Evolutionary conservation across 495 filamentous ascomycete species (phyloP).

Genomic region (Wilcoxina mikolae): DNA sequence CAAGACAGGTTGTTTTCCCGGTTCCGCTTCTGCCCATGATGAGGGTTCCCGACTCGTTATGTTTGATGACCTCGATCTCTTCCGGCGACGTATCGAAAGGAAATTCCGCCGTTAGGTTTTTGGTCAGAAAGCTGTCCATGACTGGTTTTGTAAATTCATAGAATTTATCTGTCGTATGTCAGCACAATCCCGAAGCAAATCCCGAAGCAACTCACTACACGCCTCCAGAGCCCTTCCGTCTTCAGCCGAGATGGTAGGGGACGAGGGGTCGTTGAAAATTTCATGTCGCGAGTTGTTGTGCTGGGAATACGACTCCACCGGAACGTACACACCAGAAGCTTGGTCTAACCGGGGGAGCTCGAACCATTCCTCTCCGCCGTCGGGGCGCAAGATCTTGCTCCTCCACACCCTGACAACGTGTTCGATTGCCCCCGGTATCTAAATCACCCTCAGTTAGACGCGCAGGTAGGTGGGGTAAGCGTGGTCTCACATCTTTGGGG

Average conservation of each 20-base stretch:
- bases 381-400: neutral
- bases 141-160: slow-evolving; percentile 32
- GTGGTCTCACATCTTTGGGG: neutral
- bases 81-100: slow-evolving; percentile 32
- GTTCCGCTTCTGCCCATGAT: slow-evolving; percentile 36
- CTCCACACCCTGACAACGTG: neutral
- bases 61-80: slow-evolving; percentile 30
- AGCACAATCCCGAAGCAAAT: neutral
- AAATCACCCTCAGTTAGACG: neutral
- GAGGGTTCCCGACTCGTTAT: slow-evolving; percentile 28
- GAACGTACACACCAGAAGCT: neutral
- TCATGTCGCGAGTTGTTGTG: neutral
- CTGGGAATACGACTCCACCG: neutral
- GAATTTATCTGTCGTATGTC: slow-evolving; percentile 28
- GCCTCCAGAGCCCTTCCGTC: neutral
- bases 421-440: neutral
- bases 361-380: neutral
- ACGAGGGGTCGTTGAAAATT: neutral
- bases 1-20: slow-evolving; percentile 35
- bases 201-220: neutral
- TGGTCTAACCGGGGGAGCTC: neutral
- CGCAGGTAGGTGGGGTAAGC: neutral
- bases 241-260: slow-evolving; percentile 7
- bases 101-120: slow-evolving; percentile 24
- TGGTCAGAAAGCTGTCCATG: slow-evolving; percentile 16